Base-by-base conservation (phyloP, 2,329 filamentous ascomycete genomes). In the Onygenales sp. region DNA sequence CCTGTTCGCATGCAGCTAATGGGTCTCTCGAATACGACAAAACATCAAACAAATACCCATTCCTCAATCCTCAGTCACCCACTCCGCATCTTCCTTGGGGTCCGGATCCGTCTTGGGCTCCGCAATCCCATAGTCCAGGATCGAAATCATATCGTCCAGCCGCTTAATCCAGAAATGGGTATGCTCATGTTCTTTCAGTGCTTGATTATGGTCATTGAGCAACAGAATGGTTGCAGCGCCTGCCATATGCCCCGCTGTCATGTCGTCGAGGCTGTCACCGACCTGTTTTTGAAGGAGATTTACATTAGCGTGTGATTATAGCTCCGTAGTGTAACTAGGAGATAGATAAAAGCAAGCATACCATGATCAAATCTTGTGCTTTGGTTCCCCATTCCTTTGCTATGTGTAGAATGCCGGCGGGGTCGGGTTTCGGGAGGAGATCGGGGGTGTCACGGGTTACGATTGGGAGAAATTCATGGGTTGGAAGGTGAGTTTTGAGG, bases 161-260 rank as follows among this genome's bases (percentile, higher is more conserved):
- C 80, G 77, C 57, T 71, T 67, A 50, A 95, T 85, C 9, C 83
- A 84, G 45, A 92, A 63, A 68, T 94, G 88, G 0, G 88, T 94
- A 67, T 89, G 81, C 58, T 83, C 79, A 65, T 94, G 87, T 27
- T 80, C 75, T 6, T 77, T 81, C 54, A 95, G 66, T 58, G 85
- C 77, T 52, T 68, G 69, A 65, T 95, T 95, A n/a, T 79, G 84
- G n/a, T 88, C 82, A 63, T 94, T 94, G 13, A 86, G 78, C 44
- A 98, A 74, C 65, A 97, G 66, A n/a, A 97, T 90, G 0, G 93
- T 97, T 36, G 89, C 87, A 1, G 91, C 88, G 1, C 92, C 92
- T 0, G 92, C 92, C 51, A 77, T 77, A 55, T 85, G 80, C 0
- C 93, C 92, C 0, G 92, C 89, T 6, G 85, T 87, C 82, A 97